Evolutionary conservation across 176 grass and related monocot genomes (phyloP).

Genomic region (Themeda triandra): DNA sequence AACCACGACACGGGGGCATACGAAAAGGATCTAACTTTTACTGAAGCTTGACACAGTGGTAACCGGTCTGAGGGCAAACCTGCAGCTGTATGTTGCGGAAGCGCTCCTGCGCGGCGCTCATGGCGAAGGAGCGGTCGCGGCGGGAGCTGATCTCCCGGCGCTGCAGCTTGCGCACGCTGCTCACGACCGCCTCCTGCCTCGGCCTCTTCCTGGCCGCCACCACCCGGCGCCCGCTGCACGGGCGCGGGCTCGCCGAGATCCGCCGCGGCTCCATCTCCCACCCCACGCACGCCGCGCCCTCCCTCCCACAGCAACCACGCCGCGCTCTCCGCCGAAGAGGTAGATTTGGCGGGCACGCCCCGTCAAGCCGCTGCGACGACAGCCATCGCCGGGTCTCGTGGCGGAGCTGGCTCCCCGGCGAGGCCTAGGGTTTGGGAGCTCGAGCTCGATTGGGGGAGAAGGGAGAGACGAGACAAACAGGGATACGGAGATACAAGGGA

Average conservation of each 20-base stretch:
- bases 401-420: neutral
- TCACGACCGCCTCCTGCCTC: slow-evolving; percentile 51
- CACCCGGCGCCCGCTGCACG: slow-evolving; percentile 70
- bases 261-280: slow-evolving; percentile 70
- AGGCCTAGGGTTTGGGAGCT: slow-evolving; percentile 49
- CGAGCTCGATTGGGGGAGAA: slow-evolving; percentile 30
- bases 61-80: slow-evolving; percentile 26
- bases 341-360: neutral
- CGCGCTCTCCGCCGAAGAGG: neutral
- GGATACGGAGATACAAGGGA: neutral
- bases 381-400: neutral
- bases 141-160: slow-evolving; percentile 78
- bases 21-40: neutral
- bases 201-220: slow-evolving; percentile 76
- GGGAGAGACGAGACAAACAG: slow-evolving; percentile 33
- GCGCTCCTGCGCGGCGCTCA: slow-evolving; percentile 82
- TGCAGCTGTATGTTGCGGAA: slow-evolving; percentile 88
- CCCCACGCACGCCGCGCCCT: neutral
- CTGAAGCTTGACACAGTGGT: neutral
- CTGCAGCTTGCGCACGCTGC: slow-evolving; percentile 82
- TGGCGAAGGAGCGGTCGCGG: slow-evolving; percentile 66
- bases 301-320: neutral
- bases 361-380: slow-evolving; percentile 1
- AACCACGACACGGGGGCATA: neutral
- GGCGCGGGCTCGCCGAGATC: slow-evolving; percentile 73